Evolutionary conservation across 1,284 basidiomycete genomes (phyloP).

Genomic region (Boletus nobilissimus): DNA sequence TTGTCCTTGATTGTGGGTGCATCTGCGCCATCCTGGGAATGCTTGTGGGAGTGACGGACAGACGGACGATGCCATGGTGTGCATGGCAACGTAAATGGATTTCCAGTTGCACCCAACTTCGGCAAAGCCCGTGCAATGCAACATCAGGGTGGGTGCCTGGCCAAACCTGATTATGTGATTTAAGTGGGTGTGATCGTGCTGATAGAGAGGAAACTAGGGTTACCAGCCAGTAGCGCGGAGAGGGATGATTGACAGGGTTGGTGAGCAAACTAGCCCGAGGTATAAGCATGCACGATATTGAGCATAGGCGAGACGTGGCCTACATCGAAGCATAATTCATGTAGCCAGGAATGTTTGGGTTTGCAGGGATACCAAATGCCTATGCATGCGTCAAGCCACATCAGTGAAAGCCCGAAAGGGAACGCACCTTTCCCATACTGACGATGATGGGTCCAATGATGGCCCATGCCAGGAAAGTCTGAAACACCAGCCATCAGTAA

Average conservation of each 20-base stretch:
- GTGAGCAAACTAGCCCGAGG: slow-evolving; percentile 7
- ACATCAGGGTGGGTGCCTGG: slow-evolving; percentile 70
- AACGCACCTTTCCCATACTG: slow-evolving; percentile 53
- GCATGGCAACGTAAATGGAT: slow-evolving; percentile 22
- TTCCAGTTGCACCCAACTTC: slow-evolving; percentile 54
- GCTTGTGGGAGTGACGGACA: slow-evolving; percentile 7
- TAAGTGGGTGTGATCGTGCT: neutral
- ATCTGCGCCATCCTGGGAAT: neutral
- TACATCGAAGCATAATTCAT: slow-evolving; percentile 30
- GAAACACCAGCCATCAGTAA: slow-evolving; percentile 38
- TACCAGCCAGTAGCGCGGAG: slow-evolving; percentile 19
- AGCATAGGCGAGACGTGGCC: neutral
- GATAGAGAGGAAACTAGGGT: neutral
- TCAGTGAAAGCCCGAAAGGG: neutral
- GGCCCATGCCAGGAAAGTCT: slow-evolving; percentile 72
- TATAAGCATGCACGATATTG: neutral
- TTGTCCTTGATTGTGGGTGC: slow-evolving; percentile 28
- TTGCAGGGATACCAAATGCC: slow-evolving; percentile 26
- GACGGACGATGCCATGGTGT: slow-evolving; percentile 11
- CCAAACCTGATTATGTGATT: slow-evolving; percentile 55
- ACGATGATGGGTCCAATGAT: slow-evolving; percentile 70
- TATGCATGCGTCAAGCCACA: neutral
- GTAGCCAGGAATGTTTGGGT: slow-evolving; percentile 25
- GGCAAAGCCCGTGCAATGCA: slow-evolving; percentile 62
- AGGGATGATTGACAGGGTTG: slow-evolving; percentile 25